A percentile compares a stretch with the other conserved stretches of the same genome.
Evolutionary conservation across 495 filamentous ascomycete genomes (phyloP).

Genomic region (Xylaria cubensis): DNA sequence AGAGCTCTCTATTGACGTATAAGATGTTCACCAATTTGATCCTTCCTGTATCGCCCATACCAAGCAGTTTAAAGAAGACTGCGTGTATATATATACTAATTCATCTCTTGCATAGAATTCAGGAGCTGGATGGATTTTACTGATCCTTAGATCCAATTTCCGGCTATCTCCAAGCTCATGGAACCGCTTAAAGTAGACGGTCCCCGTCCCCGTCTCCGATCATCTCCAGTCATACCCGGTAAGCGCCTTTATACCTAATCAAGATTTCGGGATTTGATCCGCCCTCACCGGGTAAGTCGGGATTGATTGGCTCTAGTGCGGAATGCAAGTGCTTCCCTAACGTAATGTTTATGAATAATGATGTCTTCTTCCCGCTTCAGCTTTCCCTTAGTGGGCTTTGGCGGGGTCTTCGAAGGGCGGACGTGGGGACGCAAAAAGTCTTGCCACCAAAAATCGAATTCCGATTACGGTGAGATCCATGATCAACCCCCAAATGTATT

Average conservation of each 20-base stretch:
- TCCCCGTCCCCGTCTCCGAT: not conserved
- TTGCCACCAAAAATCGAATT: not conserved
- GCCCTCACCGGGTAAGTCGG: not conserved
- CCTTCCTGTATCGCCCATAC: not conserved
- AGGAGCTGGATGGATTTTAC: not conserved
- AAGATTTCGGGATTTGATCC: not conserved
- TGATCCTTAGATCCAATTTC: not conserved
- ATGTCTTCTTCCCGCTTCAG: constrained; percentile 27
- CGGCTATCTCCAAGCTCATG: not conserved
- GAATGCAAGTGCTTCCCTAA: constrained; percentile 20
- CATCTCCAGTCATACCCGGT: not conserved
- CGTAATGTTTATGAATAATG: constrained; percentile 39
- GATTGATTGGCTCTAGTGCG: constrained; percentile 10
- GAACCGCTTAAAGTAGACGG: not conserved
- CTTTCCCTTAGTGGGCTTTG: constrained; percentile 35
- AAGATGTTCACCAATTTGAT: not conserved
- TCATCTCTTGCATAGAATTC: not conserved
- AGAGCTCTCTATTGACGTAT: not conserved
- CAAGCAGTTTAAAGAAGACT: not conserved
- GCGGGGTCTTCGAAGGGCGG: constrained; percentile 33
- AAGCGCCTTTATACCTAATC: not conserved
- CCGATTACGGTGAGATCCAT: constrained; percentile 22
- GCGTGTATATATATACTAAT: not conserved
- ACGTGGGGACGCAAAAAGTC: constrained; percentile 7
- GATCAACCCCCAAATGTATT: not conserved